Conservation (phyloP, 768 basidiomycete genomes). For the Termitomyces sp. region DNA sequence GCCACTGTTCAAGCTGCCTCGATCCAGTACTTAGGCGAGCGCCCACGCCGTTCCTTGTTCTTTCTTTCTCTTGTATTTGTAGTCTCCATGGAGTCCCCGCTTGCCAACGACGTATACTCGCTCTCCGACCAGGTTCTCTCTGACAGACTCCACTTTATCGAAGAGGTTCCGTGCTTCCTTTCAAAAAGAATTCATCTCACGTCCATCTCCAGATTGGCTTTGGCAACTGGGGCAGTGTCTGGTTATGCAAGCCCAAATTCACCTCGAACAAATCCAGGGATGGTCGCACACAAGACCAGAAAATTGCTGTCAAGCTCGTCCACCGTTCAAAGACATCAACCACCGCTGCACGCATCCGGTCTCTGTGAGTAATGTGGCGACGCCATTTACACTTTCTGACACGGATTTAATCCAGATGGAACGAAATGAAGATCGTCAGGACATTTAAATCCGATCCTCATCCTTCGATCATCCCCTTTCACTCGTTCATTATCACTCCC, state of each 20-base stretch:
- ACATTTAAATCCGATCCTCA: constrained; percentile 81
- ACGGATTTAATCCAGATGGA: constrained; percentile 58
- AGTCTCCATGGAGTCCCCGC: constrained; percentile 32
- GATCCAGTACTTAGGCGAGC: constrained; percentile 2
- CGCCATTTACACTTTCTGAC: not conserved
- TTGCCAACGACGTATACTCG: constrained; percentile 60
- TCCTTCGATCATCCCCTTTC: constrained; percentile 89
- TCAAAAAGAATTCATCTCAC: constrained; percentile 4
- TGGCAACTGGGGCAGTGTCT: constrained; percentile 92
- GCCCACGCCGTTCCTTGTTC: constrained; percentile 14
- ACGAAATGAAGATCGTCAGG: constrained; percentile 95
- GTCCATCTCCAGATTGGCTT: constrained; percentile 62
- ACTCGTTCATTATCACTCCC: constrained; percentile 90
- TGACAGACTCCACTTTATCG: constrained; percentile 65
- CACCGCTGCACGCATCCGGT: constrained; percentile 84
- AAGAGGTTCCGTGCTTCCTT: constrained; percentile 47
- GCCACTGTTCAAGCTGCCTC: constrained; percentile 29
- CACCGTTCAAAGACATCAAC: constrained; percentile 81
- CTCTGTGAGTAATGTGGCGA: constrained; percentile 50
- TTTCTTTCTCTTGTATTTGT: constrained; percentile 48
- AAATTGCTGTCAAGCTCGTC: constrained; percentile 91
- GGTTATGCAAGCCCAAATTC: constrained; percentile 66
- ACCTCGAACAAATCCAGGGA: constrained; percentile 28
- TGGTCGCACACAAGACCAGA: constrained; percentile 35
- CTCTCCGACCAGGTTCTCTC: constrained; percentile 69